Base-by-base conservation (phyloP, 192 early-diverging fungal species). In the Mortierella claussenii region DNA sequence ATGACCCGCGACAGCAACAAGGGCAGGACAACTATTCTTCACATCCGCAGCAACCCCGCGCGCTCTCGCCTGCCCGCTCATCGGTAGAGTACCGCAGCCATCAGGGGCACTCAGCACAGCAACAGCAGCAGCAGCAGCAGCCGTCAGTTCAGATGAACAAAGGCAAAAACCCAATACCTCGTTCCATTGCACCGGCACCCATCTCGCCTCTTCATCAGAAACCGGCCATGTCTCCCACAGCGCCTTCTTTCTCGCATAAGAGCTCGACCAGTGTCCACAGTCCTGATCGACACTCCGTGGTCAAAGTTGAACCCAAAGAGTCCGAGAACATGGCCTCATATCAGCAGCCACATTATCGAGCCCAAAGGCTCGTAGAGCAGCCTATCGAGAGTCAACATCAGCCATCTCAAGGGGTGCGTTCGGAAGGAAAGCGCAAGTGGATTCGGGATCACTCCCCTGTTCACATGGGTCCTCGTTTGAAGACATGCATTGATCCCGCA, bases 141-240 rank as follows among this genome's bases (percentile, higher is more conserved):
- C 45, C 23, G 13, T 40, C 40, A n/a, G 31, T n/a, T 36, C 47
- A 23, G 27, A 37, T 18, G 8, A 61, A 32, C 58, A 67, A 59
- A 37, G 20, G 12, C 33, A 68, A 59, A 49, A 4, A 26, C 4
- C 24, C 52, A 17, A 47, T 55, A 51, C 68, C 68, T 26, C 48
- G 68, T n/a, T 69, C 68, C 1, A 69, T 69, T 48, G 68, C 68
- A 15, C 68, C 68, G 7, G 68, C 68, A 17, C 68, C 68, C n/a
- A 24, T 27, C 2, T 69, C 68, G 7, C 58, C 58, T 8, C 28
- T 46, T 32, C 50, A 53, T 34, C 55, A 36, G 5, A 33, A 32
- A 26, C 32, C 43, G 4, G 0, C 33, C 7, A 13, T 33, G 4
- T 49, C 59, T 5, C 40, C 37, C 2, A 36, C 40, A 8, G n/a